Evolutionary conservation across 1,284 basidiomycete species (phyloP), one percentile per base, ranked within the genome.

Genomic region (Tylopilus orsonianus): DNA sequence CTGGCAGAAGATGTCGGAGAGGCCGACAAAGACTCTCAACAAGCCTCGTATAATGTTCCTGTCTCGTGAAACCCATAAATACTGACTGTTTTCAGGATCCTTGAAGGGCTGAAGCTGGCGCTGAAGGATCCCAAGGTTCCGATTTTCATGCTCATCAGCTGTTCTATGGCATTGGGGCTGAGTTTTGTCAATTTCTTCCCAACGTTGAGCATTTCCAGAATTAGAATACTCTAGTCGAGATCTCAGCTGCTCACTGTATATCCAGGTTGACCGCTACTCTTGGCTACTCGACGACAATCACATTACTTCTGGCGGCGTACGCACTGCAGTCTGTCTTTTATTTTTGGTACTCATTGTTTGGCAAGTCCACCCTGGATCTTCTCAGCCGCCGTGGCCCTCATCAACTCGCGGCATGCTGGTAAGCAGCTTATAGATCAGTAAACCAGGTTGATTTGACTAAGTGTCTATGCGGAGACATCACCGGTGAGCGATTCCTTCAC

Each of bases 131-230:
- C 75, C 18, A 82, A 85, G 60, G 79, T 86, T 2, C 68, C 65
- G 20, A 62, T 87, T 19, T 82, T 90, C 54, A 71, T 80, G 38
- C 33, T 85, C 10, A 77, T 82, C 73, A 65, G 66, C 4, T 75
- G 73, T 27, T 61, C 75, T 0, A 77, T 79, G 53, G 61, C 80
- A 8, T 60, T 89, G 10, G 85, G 85, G 0, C 67, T 87, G 23
- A 84, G 82, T 38, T 89, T 86, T 62, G 79, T 85, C 45, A 80
- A 83, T 55, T 90, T 86, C 72, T 90, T 87, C 70, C 83, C 82
- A 13, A 85, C 83, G 80, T 83, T n/a, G 56, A 32, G 26, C 45
- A 75, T 67, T 5, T 18, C 27, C 14, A 1, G 5, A 14, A n/a
- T n/a, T n/a, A n/a, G n/a, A n/a, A n/a, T n/a, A n/a, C n/a, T n/a